These are phyloP conservation scores for Jackrogersella multiformis DNA, from an alignment of 495 filamentous ascomycete genomes.

Conservation along the genomic window DNA sequence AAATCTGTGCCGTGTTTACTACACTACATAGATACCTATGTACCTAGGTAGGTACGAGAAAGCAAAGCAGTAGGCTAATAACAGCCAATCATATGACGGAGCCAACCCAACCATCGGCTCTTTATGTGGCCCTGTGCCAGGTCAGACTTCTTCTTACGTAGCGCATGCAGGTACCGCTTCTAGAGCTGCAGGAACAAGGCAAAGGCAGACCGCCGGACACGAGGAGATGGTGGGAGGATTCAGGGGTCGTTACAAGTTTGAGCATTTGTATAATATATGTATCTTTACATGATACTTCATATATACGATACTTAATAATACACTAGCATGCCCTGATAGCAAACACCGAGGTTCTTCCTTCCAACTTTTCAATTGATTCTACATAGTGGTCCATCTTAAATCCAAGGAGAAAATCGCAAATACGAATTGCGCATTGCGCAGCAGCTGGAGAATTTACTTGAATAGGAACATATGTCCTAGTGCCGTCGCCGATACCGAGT, in stretches of 20 bases:
- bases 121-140: slow-evolving; percentile 1
- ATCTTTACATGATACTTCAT: neutral
- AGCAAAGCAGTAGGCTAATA: neutral
- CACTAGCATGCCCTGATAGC: neutral
- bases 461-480: slow-evolving; percentile 3
- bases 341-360: neutral
- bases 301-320: slow-evolving; percentile 8
- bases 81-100: slow-evolving; percentile 25
- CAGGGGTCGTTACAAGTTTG: slow-evolving; percentile 28
- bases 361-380: slow-evolving; percentile 6
- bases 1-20: slow-evolving; percentile 25
- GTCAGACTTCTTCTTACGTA: slow-evolving; percentile 34
- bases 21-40: too few relatives aligned
- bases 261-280: slow-evolving; percentile 16
- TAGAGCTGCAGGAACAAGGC: slow-evolving; percentile 40
- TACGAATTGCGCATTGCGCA: slow-evolving; percentile 4
- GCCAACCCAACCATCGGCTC: neutral
- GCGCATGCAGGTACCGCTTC: slow-evolving; percentile 39
- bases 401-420: neutral
- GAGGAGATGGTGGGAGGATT: slow-evolving; percentile 26
- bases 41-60: too few relatives aligned
- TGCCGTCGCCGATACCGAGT: slow-evolving; percentile 2
- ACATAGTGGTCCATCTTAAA: neutral
- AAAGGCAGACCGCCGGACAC: slow-evolving; percentile 22
- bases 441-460: neutral